These are phyloP conservation scores for Torrubiella hemipterigena DNA, from an alignment of 2,329 filamentous ascomycete genomes.

Conservation along the genomic window DNA sequence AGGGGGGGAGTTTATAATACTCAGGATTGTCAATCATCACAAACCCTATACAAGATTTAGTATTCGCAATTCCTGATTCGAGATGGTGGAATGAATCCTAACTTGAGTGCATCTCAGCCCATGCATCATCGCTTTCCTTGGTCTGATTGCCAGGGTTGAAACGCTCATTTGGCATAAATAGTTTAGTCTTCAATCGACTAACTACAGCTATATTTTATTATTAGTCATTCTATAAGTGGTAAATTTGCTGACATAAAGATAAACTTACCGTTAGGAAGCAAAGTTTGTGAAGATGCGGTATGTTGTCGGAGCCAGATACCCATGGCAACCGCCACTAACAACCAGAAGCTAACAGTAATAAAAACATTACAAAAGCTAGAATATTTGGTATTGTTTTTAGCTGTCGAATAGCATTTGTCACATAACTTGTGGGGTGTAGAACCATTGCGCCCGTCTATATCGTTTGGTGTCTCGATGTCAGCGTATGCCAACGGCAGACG, in stretches of 20 bases:
- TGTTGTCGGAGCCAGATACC: background rate
- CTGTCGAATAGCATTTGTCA: background rate
- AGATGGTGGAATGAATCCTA: background rate
- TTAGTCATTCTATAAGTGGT: background rate
- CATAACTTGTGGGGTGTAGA: background rate
- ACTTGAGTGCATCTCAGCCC: background rate
- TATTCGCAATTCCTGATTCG: background rate
- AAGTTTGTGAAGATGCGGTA: background rate
- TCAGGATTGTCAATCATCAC: background rate
- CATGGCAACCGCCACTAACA: background rate
- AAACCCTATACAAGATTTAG: background rate
- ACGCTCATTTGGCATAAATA: background rate
- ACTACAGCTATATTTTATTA: background rate
- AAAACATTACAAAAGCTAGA: background rate
- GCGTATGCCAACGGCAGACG: background rate
- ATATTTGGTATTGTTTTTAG: background rate
- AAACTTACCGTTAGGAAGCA: background rate
- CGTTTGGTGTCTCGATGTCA: too few species aligned
- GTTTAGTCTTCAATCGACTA: background rate
- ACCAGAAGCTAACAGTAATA: background rate
- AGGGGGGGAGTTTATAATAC: background rate
- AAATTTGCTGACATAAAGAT: background rate
- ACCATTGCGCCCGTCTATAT: background rate
- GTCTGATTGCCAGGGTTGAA: background rate
- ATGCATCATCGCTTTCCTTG: background rate